These are phyloP conservation scores for Vitis rupestris DNA, from an alignment of 164 flowering plant species.

Conservation along the genomic window DNA sequence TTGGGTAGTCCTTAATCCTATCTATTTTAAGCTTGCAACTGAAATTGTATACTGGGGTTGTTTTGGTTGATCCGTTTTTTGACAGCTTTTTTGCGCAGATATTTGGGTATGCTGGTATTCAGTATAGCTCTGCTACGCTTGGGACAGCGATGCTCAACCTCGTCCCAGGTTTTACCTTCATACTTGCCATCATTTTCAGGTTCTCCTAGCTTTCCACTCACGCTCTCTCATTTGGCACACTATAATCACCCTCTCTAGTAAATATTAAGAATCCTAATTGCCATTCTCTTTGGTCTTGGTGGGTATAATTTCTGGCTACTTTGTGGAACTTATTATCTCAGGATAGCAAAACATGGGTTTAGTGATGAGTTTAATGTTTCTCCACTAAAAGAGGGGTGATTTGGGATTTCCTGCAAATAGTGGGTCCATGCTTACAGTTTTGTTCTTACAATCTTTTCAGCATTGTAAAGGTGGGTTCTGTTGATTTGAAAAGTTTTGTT, in stretches of 20 bases:
- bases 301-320: background rate
- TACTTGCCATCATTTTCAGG: conserved; percentile 56
- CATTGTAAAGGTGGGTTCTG: background rate
- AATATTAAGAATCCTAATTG: background rate
- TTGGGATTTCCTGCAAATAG: too few species aligned
- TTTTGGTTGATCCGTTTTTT: background rate
- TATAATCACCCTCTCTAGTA: background rate
- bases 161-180: conserved; percentile 51
- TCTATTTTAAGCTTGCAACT: background rate
- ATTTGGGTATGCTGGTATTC: conserved; percentile 44
- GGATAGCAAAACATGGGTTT: background rate
- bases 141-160: conserved; percentile 55
- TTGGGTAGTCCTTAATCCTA: conserved; percentile 32
- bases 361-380: background rate
- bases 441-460: background rate
- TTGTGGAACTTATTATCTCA: background rate
- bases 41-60: conserved; percentile 1
- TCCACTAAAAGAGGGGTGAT: background rate
- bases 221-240: background rate
- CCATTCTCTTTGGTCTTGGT: background rate
- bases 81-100: conserved; percentile 42
- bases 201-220: conserved; percentile 3
- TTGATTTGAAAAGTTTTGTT: too few species aligned
- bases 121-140: conserved; percentile 51
- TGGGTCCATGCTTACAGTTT: too few species aligned